Evolutionary conservation across 352 stramenopile genomes (phyloP).

Genomic region (Blastocystis sp.): DNA sequence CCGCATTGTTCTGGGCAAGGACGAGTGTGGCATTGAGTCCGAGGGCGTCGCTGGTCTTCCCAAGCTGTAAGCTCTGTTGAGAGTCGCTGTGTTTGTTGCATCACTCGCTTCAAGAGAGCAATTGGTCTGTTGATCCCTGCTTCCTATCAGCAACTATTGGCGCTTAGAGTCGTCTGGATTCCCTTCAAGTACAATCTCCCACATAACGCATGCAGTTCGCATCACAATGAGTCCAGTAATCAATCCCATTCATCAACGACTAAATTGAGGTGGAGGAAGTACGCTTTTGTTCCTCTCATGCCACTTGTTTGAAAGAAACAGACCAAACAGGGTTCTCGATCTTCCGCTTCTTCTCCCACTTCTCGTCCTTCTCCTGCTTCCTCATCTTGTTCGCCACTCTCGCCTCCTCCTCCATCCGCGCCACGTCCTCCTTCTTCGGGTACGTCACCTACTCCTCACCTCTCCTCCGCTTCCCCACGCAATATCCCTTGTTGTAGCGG

Average conservation of each 20-base stretch:
- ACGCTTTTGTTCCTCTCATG: background rate
- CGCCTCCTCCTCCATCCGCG: conserved; percentile 4
- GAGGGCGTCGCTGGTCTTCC: conserved; percentile 65
- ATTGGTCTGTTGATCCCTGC: too few relatives aligned
- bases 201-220: too few relatives aligned
- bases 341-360: conserved; percentile 57
- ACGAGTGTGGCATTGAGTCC: conserved; percentile 74
- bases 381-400: background rate
- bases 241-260: too few relatives aligned
- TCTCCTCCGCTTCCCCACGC: background rate
- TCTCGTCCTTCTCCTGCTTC: conserved; percentile 20
- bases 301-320: background rate
- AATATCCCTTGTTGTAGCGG: conserved; percentile 22
- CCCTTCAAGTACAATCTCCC: too few relatives aligned
- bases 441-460: background rate
- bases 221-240: too few relatives aligned
- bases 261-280: too few relatives aligned
- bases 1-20: conserved; percentile 74
- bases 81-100: background rate
- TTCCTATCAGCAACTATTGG: too few relatives aligned
- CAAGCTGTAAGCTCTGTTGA: conserved; percentile 55
- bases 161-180: too few relatives aligned
- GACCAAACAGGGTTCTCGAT: background rate
- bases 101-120: too few relatives aligned
- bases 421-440: conserved; percentile 15